A percentile compares a stretch with the other conserved stretches of the same genome.
Evolutionary conservation across 202 grass and related monocot genomes (phyloP).

Genomic region (Schoenoplectus triqueter): DNA sequence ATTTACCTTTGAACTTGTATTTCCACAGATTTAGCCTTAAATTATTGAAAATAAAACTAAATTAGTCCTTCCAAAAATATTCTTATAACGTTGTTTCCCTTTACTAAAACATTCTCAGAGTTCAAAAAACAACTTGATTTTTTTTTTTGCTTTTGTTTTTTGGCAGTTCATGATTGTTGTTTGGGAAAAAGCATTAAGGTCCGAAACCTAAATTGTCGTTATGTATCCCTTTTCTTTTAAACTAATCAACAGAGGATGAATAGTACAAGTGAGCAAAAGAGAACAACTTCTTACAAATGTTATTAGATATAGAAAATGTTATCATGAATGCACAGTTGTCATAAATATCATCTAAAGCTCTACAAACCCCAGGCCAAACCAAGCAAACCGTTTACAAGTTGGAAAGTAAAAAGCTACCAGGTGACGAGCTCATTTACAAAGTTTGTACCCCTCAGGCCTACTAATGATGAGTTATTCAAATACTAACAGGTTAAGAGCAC

Average conservation of each 20-base stretch:
- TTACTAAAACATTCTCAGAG: neutral
- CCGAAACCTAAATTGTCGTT: neutral
- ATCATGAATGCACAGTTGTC: conserved; percentile 11
- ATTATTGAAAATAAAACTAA: neutral
- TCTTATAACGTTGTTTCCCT: too few relatives aligned
- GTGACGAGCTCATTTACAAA: conserved; percentile 24
- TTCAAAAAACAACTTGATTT: neutral
- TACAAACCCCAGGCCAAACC: conserved; percentile 5
- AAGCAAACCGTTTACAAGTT: conserved; percentile 28
- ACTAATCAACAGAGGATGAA: neutral
- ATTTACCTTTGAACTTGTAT: neutral
- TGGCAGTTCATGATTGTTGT: neutral
- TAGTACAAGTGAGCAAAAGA: neutral
- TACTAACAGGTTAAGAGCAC: conserved; percentile 18
- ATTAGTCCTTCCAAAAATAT: neutral
- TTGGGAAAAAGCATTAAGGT: neutral
- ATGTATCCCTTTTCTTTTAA: neutral
- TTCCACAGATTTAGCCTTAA: neutral
- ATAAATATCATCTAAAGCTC: conserved; percentile 14
- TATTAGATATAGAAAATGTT: conserved; percentile 21
- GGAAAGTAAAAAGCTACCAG: conserved; percentile 15
- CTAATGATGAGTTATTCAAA: conserved; percentile 21
- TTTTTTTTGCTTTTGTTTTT: too few relatives aligned
- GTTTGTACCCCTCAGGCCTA: conserved; percentile 15
- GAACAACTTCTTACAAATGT: neutral